Evolutionary conservation across 2,329 filamentous ascomycete genomes (phyloP), one percentile per base, ranked within the genome.

Genomic region (Cucurbitaria berberidis): DNA sequence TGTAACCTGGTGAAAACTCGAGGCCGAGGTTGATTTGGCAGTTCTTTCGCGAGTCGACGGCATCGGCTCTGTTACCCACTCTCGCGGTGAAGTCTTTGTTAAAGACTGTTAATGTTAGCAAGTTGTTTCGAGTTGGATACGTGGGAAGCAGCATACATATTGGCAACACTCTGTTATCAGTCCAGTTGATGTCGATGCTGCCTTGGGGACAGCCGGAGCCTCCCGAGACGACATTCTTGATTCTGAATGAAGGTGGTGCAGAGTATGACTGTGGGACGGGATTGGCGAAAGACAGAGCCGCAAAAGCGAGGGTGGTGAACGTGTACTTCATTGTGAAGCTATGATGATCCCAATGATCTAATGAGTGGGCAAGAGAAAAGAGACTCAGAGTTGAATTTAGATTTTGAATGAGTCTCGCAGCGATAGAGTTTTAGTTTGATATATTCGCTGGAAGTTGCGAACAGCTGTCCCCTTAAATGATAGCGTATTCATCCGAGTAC

Each of bases 21-120:
- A 71, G 57, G n/a, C 59, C 57, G 51, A 76, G 57, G 55, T 72
- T 74, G 49, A 76, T 60, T 45, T 76, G 73, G 66, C 72, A 76
- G 64, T 72, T 72, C 51, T 76, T 75, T 55, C 74, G 70, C 16
- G 67, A 68, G 24, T 73, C 62, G 35, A 63, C 59, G 39, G 62
- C 45, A 2, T 57, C 36, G 24, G 66, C 59, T 26, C 49, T 51
- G 36, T 60, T 50, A 13, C 72, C 72, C 18, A 73, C 68, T 9
- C 53, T 50, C 3, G 72, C 70, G 30, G 66, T 70, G 64, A 74
- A 75, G 18, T 67, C 62, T 13, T 62, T 63, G 52, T 56, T 55
- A 55, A 72, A 74, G 59, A 65, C 68, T 69, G 57, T 19, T 18
- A 3, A n/a, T 22, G 38, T 57, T 29, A 53, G 47, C 32, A 40